Percentiles rank a stretch among this genome's conserved stretches.
Evolutionary conservation across 2,329 filamentous ascomycete species (phyloP).

Genomic region (Talaromyces islandicus): DNA sequence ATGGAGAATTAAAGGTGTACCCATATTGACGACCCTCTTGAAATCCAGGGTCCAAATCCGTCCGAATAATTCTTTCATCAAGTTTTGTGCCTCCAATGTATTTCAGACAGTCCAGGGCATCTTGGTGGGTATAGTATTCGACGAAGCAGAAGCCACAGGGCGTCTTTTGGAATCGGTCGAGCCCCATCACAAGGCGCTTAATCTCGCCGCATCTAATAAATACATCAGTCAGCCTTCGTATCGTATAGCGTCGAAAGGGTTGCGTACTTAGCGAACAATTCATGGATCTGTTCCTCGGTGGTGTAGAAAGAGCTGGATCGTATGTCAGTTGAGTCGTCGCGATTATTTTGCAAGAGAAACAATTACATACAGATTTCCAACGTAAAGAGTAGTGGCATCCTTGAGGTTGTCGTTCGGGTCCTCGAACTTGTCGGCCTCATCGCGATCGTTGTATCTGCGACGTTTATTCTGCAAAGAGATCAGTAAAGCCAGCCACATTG

Average conservation of each 20-base stretch:
- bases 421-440: constrained; percentile 53
- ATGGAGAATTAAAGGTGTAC: constrained; percentile 28
- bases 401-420: constrained; percentile 72
- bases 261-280: constrained; percentile 77
- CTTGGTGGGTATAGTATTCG: constrained; percentile 97
- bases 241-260: neutral
- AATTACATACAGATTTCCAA: constrained; percentile 75
- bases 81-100: constrained; percentile 97
- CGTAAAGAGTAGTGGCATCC: constrained; percentile 90
- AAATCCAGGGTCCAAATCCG: constrained; percentile 92
- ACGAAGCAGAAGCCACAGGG: constrained; percentile 99
- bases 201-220: constrained; percentile 72
- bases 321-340: neutral
- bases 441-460: constrained; percentile 48
- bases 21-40: constrained; percentile 95
- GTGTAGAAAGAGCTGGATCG: constrained; percentile 76
- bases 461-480: constrained; percentile 56
- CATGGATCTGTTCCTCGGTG: constrained; percentile 97
- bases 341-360: constrained; percentile 6
- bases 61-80: constrained; percentile 92
- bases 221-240: neutral
- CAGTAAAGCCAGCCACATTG: constrained; percentile 7
- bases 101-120: constrained; percentile 96
- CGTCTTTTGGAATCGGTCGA: constrained; percentile 95
- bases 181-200: constrained; percentile 94